Conservation (phyloP, 169 alveolate genomes). For the Babesia ovata region DNA sequence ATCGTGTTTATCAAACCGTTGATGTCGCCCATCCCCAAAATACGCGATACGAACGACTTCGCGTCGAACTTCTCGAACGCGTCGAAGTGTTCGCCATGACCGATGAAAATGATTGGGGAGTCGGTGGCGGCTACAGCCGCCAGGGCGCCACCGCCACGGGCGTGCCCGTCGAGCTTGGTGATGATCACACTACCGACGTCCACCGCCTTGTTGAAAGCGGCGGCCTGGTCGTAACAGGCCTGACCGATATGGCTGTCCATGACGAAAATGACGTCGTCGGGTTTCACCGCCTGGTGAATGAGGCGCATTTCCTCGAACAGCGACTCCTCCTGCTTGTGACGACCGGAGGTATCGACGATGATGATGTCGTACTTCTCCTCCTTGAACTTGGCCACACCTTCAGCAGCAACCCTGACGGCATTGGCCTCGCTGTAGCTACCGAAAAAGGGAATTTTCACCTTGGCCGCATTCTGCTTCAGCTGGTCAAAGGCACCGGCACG, state of each 20-base stretch:
- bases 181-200: slow-evolving; percentile 97
- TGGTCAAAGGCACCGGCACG: slow-evolving; percentile 99
- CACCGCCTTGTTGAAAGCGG: slow-evolving; percentile 95
- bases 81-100: slow-evolving; percentile 99
- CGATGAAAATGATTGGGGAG: slow-evolving; percentile 92
- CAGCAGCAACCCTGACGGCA: slow-evolving; percentile 98
- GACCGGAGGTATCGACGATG: slow-evolving; percentile 99
- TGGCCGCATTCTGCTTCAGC: slow-evolving; percentile 98
- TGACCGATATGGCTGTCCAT: slow-evolving; percentile 99
- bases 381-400: slow-evolving; percentile 96
- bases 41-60: slow-evolving; percentile 94
- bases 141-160: slow-evolving; percentile 99
- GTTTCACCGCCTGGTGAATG: slow-evolving; percentile 92
- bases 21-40: slow-evolving; percentile 97
- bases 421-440: slow-evolving; percentile 99
- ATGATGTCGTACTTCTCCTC: slow-evolving; percentile 94
- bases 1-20: slow-evolving; percentile 93
- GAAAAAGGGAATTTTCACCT: slow-evolving; percentile 96
- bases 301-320: slow-evolving; percentile 98
- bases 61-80: slow-evolving; percentile 98
- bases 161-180: slow-evolving; percentile 99
- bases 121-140: slow-evolving; percentile 97
- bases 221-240: slow-evolving; percentile 99
- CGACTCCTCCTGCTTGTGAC: slow-evolving; percentile 98
- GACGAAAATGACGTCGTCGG: slow-evolving; percentile 96